Percentiles rank a stretch among this genome's conserved stretches.
phyloP scores from a whole-genome alignment of 1,284 basidiomycete genomes.

The Naganishia sp. region DNA sequence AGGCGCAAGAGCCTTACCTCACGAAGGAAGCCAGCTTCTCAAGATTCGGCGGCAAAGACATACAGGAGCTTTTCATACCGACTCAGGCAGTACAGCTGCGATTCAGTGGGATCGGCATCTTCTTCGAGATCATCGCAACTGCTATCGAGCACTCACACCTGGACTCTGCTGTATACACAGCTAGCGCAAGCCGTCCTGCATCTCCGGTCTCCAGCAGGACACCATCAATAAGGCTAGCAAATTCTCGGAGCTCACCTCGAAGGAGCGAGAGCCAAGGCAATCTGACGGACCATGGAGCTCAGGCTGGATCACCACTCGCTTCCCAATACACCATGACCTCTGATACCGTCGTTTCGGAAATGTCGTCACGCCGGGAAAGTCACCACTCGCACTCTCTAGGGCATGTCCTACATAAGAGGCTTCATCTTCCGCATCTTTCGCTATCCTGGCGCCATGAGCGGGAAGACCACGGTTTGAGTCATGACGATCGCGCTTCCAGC shows the following conservation, averaged over 20 bases:
- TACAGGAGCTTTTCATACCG: slow-evolving; percentile 44
- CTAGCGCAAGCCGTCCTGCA: slow-evolving; percentile 16
- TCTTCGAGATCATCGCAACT: slow-evolving; percentile 51
- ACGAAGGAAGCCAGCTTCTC: slow-evolving; percentile 49
- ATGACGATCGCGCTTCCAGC: slow-evolving; percentile 33
- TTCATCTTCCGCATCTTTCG: slow-evolving; percentile 20
- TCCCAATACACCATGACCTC: slow-evolving; percentile 24
- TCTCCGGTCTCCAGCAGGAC: slow-evolving; percentile 28
- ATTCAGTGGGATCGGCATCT: slow-evolving; percentile 49
- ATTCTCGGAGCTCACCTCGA: slow-evolving; percentile 1
- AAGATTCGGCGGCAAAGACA: slow-evolving; percentile 45
- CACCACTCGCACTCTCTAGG: slow-evolving; percentile 13
- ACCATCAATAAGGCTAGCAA: slow-evolving; percentile 5
- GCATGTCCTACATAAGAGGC: slow-evolving; percentile 24
- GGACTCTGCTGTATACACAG: slow-evolving; percentile 46
- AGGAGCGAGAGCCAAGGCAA: slow-evolving; percentile 8
- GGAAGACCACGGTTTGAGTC: slow-evolving; percentile 13
- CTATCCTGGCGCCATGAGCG: slow-evolving; percentile 20
- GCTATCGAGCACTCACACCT: slow-evolving; percentile 48
- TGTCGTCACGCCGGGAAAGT: slow-evolving; percentile 18
- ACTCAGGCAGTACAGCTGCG: slow-evolving; percentile 47
- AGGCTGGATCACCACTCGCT: slow-evolving; percentile 21
- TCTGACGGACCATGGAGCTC: slow-evolving; percentile 3
- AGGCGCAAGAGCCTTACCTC: slow-evolving; percentile 49
- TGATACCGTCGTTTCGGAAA: slow-evolving; percentile 6